Evolutionary conservation across 1,284 basidiomycete genomes (phyloP).

Genomic region (Apiotrichum gracile): DNA sequence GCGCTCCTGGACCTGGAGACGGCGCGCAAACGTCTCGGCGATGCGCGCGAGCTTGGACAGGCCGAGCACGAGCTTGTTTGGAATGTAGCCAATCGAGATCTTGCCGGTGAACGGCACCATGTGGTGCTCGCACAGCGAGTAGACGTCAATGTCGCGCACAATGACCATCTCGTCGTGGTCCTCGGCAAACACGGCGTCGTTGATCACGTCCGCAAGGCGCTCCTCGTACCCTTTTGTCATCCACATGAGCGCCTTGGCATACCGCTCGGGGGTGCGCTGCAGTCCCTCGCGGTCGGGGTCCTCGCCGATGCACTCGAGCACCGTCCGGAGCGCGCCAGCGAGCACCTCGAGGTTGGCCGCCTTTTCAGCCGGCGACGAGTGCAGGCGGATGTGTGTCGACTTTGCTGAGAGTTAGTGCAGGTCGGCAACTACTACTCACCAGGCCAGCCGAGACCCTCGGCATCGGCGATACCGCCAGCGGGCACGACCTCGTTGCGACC

Average conservation of each 20-base stretch:
- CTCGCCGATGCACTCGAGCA: conserved; percentile 96
- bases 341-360: conserved; percentile 69
- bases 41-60: conserved; percentile 97
- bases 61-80: conserved; percentile 89
- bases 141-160: conserved; percentile 95
- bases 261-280: conserved; percentile 84
- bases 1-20: conserved; percentile 95
- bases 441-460: conserved; percentile 88
- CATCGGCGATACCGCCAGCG: conserved; percentile 61
- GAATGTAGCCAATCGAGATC: conserved; percentile 85
- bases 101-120: conserved; percentile 98
- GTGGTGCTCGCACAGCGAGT: conserved; percentile 97
- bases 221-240: conserved; percentile 99
- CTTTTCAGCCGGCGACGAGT: conserved; percentile 69
- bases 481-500: neutral
- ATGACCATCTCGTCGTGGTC: conserved; percentile 99
- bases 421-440: conserved; percentile 52
- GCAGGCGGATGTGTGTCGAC: conserved; percentile 75
- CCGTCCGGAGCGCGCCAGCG: conserved; percentile 76
- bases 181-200: conserved; percentile 97
- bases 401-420: conserved; percentile 58
- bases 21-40: conserved; percentile 92
- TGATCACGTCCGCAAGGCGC: conserved; percentile 88
- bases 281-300: conserved; percentile 94
- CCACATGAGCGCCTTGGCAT: conserved; percentile 96